These are phyloP conservation scores for Tolypocladium ophioglossoides DNA, from an alignment of 2,329 filamentous ascomycete genomes.

Conservation along the genomic window DNA sequence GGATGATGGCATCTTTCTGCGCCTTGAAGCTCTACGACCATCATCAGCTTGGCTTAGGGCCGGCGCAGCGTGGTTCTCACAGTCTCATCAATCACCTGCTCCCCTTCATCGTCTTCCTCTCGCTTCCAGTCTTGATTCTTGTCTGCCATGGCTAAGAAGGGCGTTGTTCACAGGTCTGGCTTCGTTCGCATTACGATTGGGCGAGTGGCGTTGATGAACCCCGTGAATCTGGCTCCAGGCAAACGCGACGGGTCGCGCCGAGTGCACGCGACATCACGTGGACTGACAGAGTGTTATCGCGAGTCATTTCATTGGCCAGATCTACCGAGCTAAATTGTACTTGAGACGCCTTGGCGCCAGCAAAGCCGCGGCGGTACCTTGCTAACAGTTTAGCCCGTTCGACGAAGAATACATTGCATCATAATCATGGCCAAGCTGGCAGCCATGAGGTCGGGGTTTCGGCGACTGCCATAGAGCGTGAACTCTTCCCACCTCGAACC, in stretches of 20 bases:
- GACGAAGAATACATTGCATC: background rate
- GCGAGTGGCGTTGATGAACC: background rate
- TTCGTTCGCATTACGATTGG: background rate
- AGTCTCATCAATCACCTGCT: slow-evolving; percentile 48
- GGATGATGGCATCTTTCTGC: slow-evolving; percentile 94
- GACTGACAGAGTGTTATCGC: slow-evolving; percentile 8
- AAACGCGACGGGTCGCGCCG: slow-evolving; percentile 18
- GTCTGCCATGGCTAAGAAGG: slow-evolving; percentile 18
- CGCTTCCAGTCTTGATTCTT: slow-evolving; percentile 31
- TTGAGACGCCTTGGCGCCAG: background rate
- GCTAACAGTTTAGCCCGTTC: background rate
- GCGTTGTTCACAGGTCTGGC: slow-evolving; percentile 1
- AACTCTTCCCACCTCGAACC: background rate
- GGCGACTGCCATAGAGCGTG: background rate
- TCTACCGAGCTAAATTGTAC: slow-evolving; percentile 5
- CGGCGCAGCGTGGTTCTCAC: slow-evolving; percentile 25
- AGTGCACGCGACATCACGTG: slow-evolving; percentile 22
- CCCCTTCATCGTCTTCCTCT: slow-evolving; percentile 56
- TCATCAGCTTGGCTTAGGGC: background rate
- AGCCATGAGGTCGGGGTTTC: background rate
- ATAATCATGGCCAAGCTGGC: background rate
- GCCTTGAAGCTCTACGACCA: slow-evolving; percentile 66
- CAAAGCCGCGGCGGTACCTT: background rate
- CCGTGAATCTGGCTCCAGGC: slow-evolving; percentile 12
- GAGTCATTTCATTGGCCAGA: slow-evolving; percentile 14